phyloP scores from a whole-genome alignment of 1,284 basidiomycete species.

The Polyporus tsugae region DNA sequence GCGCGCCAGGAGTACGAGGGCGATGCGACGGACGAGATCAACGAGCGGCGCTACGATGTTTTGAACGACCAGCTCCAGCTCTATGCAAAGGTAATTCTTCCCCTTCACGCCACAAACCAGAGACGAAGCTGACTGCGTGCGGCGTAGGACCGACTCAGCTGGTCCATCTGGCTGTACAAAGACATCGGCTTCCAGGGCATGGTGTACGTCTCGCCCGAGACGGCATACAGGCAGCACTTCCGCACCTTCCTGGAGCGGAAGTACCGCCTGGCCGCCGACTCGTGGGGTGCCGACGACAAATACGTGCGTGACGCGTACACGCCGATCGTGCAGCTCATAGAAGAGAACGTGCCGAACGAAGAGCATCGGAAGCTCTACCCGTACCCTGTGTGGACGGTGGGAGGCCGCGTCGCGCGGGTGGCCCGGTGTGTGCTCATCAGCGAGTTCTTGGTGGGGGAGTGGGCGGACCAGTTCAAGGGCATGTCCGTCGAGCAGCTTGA shows the following conservation, averaged over 20 bases:
- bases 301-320: conserved; percentile 59
- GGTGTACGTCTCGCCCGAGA: conserved; percentile 73
- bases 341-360: conserved; percentile 47
- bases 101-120: not conserved
- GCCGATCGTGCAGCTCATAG: conserved; percentile 63
- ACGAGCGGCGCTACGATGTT: conserved; percentile 66
- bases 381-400: conserved; percentile 58
- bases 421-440: conserved; percentile 68
- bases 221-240: conserved; percentile 75
- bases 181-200: conserved; percentile 89
- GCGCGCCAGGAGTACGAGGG: conserved; percentile 67
- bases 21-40: conserved; percentile 66
- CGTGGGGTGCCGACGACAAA: conserved; percentile 68
- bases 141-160: conserved; percentile 55
- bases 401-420: conserved; percentile 55
- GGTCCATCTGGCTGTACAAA: conserved; percentile 90
- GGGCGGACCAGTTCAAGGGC: conserved; percentile 69
- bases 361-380: conserved; percentile 57
- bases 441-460: conserved; percentile 71
- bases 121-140: conserved; percentile 5
- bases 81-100: conserved; percentile 48
- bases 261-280: conserved; percentile 67
- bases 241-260: conserved; percentile 70
- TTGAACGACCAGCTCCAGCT: conserved; percentile 58
- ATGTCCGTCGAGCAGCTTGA: conserved; percentile 63